A percentile compares a stretch with the other conserved stretches of the same genome.
Conservation (phyloP, 2,329 filamentous ascomycete species). For the Epichloe sibirici region DNA sequence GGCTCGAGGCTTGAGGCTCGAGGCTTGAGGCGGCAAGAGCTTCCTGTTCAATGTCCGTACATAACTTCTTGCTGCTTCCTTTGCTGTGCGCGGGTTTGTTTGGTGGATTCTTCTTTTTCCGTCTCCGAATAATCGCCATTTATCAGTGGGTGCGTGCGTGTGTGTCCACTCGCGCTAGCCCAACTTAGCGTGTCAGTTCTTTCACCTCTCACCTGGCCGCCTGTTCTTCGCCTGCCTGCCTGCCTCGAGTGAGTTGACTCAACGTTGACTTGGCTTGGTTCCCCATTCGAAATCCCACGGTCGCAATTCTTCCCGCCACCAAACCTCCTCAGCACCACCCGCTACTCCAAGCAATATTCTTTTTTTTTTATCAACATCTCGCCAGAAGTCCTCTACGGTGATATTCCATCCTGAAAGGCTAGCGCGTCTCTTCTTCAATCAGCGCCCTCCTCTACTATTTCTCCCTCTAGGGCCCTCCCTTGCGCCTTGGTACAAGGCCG, state of each 20-base stretch:
- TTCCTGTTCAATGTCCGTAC: too few relatives aligned
- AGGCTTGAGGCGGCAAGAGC: too few relatives aligned
- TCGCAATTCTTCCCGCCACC: slow-evolving; percentile 3
- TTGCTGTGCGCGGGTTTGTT: not conserved
- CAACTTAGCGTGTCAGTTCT: too few relatives aligned
- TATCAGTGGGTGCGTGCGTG: too few relatives aligned
- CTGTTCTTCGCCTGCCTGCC: not conserved
- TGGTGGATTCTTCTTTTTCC: not conserved
- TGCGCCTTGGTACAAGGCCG: not conserved
- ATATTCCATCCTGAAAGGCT: not conserved
- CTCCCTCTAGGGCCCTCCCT: not conserved
- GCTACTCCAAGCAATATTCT: not conserved
- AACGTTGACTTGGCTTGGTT: not conserved
- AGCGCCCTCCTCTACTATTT: too few relatives aligned
- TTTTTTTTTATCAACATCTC: not conserved
- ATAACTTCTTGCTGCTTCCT: not conserved
- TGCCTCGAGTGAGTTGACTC: too few relatives aligned
- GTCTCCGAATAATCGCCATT: too few relatives aligned
- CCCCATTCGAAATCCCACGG: not conserved
- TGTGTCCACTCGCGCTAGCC: too few relatives aligned
- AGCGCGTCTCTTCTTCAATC: not conserved
- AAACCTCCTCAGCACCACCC: not conserved
- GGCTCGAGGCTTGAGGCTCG: too few relatives aligned
- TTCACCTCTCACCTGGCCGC: not conserved
- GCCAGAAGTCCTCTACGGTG: not conserved